Base-by-base conservation (phyloP, 257 asterid genomes). In the Solanum pennellii region DNA sequence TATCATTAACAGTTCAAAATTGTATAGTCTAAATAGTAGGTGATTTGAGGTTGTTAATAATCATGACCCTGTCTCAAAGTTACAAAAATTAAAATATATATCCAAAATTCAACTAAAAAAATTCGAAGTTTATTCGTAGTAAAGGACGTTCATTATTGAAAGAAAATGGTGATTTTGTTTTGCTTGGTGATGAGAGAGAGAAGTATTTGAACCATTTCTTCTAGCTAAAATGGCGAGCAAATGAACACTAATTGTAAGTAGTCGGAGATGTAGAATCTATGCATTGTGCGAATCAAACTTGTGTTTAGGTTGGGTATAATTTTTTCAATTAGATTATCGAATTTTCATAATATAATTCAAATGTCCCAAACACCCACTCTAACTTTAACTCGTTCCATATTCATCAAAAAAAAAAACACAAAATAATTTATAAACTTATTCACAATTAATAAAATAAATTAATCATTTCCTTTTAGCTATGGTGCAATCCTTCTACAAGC, bases 171-270 rank as follows among this genome's bases (percentile, higher is more conserved):
- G 62, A 16, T 1, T 23, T 52, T 4, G 0, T 52, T 9, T 52
- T 52, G 62, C 0, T 52, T 18, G 62, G 18, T 52, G 62, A 23
- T 52, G 10, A 23, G 62, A 52, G 60, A 52, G 9, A 52, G 0
- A 52, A 52, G 3, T 0, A 52, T 18, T 52, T 52, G 62, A 52
- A 52, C 0, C 0, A 52, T 52, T 0, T 52, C 18, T 52, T 52
- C 62, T 7, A 52, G 0, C n/a, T 52, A 52, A 23, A 23, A 52
- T 16, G 1, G 0, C n/a, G 23, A 52, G 23, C 1, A 16, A 52
- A 52, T 2, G 4, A 52, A 52, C n/a, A 52, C 11, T 18, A 6
- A 7, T 52, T 0, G 2, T 16, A 16, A 52, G 0, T 52, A 2
- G 62, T 2, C 0, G n/a, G 1, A 52, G 20, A 16, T 52, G 4